Evolutionary conservation across 1,284 basidiomycete species (phyloP), one percentile per base, ranked within the genome.

Genomic region (Boletus calvinii): DNA sequence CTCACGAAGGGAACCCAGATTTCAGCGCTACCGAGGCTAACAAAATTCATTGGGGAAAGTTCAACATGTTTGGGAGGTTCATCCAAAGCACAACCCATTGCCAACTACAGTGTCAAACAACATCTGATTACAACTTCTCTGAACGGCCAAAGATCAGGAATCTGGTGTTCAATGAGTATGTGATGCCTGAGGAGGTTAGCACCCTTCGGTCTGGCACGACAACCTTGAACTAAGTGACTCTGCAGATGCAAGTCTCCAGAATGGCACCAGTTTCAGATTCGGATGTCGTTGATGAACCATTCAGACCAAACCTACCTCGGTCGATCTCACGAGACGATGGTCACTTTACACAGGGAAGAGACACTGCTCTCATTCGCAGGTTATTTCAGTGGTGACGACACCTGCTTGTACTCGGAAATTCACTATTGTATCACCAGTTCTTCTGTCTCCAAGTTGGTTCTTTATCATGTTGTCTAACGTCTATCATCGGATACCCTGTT

Each of bases 31-130:
- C 77, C 17, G 83, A 88, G 60, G 71, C 78, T 6, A 71, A 65
- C 31, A 85, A 84, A 67, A 87, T 92, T 44, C 89, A 92, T 60
- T 92, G 89, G 89, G 89, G 85, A 20, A 92, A 92, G 68, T 92
- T 85, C 69, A 90, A 86, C 62, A 84, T 91, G 83, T 85, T 92
- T 74, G 90, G 86, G 30, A 77, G 80, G 52, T 90, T 90, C 64
- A 83, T 92, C 55, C 78, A 79, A 50, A 80, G 76, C 53, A 87
- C 87, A 8, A 78, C 77, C 0, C 79, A 85, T 59, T 88, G 83
- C 58, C 89, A 92, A 68, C 70, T 78, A n/a, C 83, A 86, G 55
- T 91, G 87, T 62, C 77, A 77, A 44, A 76, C 71, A 46, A 76
- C 78, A 1, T 69, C 66, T 34, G 83, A 84, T 37, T 89, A 88